A percentile compares a stretch with the other conserved stretches of the same genome.
Conservation (phyloP, 768 basidiomycete species). For the Paxillus ammoniavirescens region DNA sequence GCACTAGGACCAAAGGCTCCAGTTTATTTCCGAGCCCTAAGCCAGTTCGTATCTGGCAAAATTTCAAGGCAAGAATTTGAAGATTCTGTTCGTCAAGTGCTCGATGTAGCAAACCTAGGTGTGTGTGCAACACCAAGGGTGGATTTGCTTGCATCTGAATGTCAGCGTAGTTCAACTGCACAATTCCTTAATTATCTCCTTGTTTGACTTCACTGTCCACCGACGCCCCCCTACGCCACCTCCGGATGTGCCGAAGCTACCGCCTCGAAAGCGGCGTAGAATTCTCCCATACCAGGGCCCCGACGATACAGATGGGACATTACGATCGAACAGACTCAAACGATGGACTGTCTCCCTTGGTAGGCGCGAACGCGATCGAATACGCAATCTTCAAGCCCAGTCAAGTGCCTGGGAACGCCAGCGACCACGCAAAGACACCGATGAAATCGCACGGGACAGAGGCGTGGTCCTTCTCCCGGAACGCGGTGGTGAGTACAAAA, state of each 20-base stretch:
- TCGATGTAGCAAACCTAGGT: constrained; percentile 60
- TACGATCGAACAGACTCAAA: constrained; percentile 66
- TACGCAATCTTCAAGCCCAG: constrained; percentile 51
- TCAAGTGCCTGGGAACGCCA: constrained; percentile 42
- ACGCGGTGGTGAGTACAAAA: constrained; percentile 50
- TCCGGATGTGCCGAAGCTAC: constrained; percentile 56
- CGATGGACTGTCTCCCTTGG: constrained; percentile 73
- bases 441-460: constrained; percentile 71
- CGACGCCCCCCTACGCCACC: constrained; percentile 67
- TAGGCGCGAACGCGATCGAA: constrained; percentile 70
- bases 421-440: constrained; percentile 48
- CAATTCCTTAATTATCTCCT: constrained; percentile 79
- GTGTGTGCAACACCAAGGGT: constrained; percentile 5
- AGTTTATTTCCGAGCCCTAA: constrained; percentile 62
- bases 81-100: constrained; percentile 57
- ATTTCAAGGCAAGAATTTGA: constrained; percentile 78
- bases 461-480: constrained; percentile 65
- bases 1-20: constrained; percentile 61
- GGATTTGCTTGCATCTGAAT: constrained; percentile 5
- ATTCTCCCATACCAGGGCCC: constrained; percentile 71
- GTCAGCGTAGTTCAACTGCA: constrained; percentile 66
- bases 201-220: constrained; percentile 77
- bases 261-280: constrained; percentile 68
- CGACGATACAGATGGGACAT: constrained; percentile 50
- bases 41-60: constrained; percentile 62